Conservation (phyloP, 176 grass and related monocot genomes). For the Aegilops speltoides region DNA sequence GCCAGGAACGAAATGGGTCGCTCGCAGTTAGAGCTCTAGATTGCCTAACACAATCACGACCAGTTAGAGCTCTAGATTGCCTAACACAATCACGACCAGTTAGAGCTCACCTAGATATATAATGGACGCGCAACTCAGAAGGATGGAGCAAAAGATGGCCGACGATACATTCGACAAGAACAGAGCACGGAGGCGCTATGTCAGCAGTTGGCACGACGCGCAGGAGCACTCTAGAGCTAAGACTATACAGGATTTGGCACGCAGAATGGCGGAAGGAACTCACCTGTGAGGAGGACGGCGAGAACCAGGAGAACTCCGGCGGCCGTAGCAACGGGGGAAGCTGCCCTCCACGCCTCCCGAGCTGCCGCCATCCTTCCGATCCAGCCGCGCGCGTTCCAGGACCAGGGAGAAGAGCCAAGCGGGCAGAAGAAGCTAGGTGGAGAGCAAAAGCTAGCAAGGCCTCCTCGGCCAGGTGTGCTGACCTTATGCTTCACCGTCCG, state of each 20-base stretch:
- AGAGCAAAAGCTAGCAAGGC: neutral
- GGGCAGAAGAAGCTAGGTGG: neutral
- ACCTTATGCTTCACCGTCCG: neutral
- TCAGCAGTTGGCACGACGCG: neutral
- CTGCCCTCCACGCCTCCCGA: neutral
- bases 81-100: too few species aligned
- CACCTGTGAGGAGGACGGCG: slow-evolving; percentile 23
- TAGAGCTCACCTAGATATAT: too few species aligned
- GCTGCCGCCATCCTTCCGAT: neutral
- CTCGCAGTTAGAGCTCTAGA: too few species aligned
- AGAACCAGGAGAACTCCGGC: slow-evolving; percentile 9
- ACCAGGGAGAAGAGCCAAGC: neutral
- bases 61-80: too few species aligned
- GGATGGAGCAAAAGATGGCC: neutral
- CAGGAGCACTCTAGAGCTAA: neutral
- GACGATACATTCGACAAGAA: neutral
- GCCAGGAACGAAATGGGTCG: too few species aligned
- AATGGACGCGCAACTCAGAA: too few species aligned
- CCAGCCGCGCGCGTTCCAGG: neutral
- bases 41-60: too few species aligned
- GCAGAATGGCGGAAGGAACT: neutral
- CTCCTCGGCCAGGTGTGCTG: neutral
- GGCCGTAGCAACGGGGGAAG: neutral
- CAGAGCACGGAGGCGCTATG: neutral
- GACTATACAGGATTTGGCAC: neutral